Conservation (phyloP, 345 rosid species). For the Salix caprea region DNA sequence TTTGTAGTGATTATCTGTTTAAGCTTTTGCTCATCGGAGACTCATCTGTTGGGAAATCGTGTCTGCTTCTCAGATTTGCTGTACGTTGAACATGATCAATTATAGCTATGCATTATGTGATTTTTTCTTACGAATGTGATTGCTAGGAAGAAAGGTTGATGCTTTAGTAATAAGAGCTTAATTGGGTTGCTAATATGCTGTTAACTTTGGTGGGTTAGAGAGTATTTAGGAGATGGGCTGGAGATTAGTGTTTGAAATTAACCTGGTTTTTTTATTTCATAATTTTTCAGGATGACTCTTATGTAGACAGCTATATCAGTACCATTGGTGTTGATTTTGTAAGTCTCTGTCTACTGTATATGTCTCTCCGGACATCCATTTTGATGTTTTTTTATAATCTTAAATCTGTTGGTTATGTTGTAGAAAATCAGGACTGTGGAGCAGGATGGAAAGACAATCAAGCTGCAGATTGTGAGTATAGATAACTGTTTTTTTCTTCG, state of each 20-base stretch:
- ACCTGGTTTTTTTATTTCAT: not conserved
- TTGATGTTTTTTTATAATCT: not conserved
- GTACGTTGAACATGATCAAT: slow-evolving; percentile 28
- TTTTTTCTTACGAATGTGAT: not conserved
- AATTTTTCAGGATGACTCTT: slow-evolving; percentile 57
- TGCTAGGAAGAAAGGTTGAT: not conserved
- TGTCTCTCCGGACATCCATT: not conserved
- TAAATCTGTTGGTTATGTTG: not conserved
- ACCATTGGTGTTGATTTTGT: slow-evolving; percentile 78
- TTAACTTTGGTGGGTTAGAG: not conserved
- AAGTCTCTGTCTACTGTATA: slow-evolving; percentile 9
- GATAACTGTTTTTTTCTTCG: not conserved
- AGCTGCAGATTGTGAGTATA: slow-evolving; percentile 62
- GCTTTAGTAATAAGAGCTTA: not conserved
- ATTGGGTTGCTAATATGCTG: not conserved
- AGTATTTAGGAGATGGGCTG: not conserved
- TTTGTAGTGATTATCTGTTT: slow-evolving; percentile 65
- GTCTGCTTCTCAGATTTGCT: slow-evolving; percentile 74
- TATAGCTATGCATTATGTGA: not conserved
- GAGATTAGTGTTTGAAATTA: not conserved
- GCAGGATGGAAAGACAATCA: slow-evolving; percentile 82
- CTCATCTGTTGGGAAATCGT: slow-evolving; percentile 80
- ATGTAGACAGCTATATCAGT: slow-evolving; percentile 68
- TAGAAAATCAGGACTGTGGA: slow-evolving; percentile 95
- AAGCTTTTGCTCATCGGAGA: slow-evolving; percentile 79